Evolutionary conservation across 805 yeast species (phyloP).

Genomic region (Metschnikowia colocasiae): DNA sequence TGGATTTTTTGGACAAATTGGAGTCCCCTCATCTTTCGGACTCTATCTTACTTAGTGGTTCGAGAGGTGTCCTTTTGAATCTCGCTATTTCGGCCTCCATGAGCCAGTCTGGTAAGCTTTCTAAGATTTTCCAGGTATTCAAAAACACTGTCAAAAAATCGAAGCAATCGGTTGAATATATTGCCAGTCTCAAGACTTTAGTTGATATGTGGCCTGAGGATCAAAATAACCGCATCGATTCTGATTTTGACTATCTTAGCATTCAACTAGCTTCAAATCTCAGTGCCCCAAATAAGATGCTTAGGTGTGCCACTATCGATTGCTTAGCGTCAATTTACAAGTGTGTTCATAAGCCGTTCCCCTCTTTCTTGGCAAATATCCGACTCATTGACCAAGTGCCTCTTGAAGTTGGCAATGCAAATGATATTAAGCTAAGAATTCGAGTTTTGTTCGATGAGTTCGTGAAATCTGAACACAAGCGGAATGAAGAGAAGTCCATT

Average conservation of each 20-base stretch:
- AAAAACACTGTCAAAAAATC: neutral
- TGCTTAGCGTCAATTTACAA: constrained; percentile 35
- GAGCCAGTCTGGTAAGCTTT: neutral
- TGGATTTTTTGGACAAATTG: neutral
- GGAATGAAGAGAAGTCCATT: neutral
- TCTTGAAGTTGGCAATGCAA: constrained; percentile 58
- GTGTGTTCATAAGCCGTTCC: constrained; percentile 23
- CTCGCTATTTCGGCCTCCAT: neutral
- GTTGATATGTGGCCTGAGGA: neutral
- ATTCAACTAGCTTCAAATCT: constrained; percentile 3
- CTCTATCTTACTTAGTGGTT: neutral
- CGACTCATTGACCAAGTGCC: constrained; percentile 65
- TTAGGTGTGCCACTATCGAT: constrained; percentile 37
- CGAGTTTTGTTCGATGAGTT: constrained; percentile 53
- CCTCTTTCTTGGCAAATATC: constrained; percentile 43
- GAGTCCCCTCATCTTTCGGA: neutral
- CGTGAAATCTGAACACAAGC: constrained; percentile 9
- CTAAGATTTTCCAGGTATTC: neutral
- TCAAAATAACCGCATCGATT: neutral
- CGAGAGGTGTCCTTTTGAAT: neutral
- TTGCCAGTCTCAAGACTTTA: neutral
- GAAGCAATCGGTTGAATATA: neutral
- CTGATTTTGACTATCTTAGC: neutral
- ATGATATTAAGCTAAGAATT: constrained; percentile 70
- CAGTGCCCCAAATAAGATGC: neutral